A percentile compares a stretch with the other conserved stretches of the same genome.
phyloP scores from a whole-genome alignment of 108 stramenopile species.

The Aurantiochytrium sp. region DNA sequence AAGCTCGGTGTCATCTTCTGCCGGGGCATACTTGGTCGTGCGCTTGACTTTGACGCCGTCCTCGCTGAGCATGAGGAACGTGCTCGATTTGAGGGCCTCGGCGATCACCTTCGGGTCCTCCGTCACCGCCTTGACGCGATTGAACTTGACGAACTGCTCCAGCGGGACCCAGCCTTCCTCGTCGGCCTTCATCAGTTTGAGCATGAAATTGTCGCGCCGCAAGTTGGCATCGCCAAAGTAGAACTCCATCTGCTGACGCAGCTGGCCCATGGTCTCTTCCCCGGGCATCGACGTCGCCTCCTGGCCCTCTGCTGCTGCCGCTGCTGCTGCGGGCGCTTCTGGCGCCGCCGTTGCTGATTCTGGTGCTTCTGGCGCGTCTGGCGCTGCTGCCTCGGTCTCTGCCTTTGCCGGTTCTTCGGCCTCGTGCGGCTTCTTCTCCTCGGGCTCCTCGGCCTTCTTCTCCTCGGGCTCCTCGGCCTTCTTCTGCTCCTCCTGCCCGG shows the following conservation, averaged over 20 bases:
- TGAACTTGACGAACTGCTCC: not conserved
- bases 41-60: not conserved
- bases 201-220: conserved; percentile 26
- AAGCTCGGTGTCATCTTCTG: not conserved
- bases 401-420: too few species aligned
- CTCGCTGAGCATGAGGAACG: not conserved
- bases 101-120: not conserved
- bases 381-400: too few species aligned
- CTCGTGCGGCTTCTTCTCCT: not conserved
- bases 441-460: not conserved
- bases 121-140: conserved; percentile 19
- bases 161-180: not conserved
- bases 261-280: not conserved
- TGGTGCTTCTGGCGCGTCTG: too few species aligned
- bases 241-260: conserved; percentile 6
- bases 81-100: not conserved
- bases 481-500: not conserved
- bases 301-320: too few species aligned
- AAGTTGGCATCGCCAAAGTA: conserved; percentile 33
- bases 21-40: not conserved
- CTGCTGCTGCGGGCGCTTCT: not conserved
- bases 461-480: not conserved
- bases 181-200: not conserved
- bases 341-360: too few species aligned
- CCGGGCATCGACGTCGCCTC: not conserved